Percentiles rank a stretch among this genome's conserved stretches.
Conservation (phyloP, 2,329 filamentous ascomycete genomes). For the Blastomyces emzantsi region DNA sequence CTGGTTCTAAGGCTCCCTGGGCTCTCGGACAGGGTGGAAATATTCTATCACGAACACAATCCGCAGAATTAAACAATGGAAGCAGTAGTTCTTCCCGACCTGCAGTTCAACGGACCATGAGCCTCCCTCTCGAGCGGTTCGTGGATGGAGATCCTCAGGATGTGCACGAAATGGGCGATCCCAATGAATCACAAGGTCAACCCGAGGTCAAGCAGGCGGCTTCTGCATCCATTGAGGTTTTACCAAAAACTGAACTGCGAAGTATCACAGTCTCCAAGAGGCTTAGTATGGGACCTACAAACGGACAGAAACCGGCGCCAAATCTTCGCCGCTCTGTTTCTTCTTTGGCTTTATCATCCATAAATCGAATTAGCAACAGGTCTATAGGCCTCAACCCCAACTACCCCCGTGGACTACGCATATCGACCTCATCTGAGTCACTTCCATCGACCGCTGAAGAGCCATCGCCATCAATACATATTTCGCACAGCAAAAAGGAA, state of each 20-base stretch:
- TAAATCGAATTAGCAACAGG: conserved; percentile 4
- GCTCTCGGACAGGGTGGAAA: conserved; percentile 21
- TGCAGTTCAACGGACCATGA: conserved; percentile 18
- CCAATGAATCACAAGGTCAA: conserved; percentile 13
- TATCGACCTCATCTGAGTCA: conserved; percentile 2
- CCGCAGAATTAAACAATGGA: conserved; percentile 15
- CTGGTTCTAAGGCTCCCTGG: conserved; percentile 20
- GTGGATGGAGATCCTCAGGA: conserved; percentile 30
- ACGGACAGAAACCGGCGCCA: conserved; percentile 3
- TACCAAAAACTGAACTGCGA: conserved; percentile 18
- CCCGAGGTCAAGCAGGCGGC: conserved; percentile 17
- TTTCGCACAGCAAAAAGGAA: conserved; percentile 10
- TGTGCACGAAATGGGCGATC: conserved; percentile 19
- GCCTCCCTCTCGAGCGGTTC: conserved; percentile 7
- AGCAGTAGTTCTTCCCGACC: conserved; percentile 19
- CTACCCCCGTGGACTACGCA: neutral
- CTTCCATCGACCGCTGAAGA: conserved; percentile 8
- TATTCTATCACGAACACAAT: conserved; percentile 11
- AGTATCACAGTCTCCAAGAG: conserved; percentile 8
- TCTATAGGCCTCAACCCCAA: neutral
- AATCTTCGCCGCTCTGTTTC: conserved; percentile 13
- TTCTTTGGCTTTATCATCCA: conserved; percentile 8
- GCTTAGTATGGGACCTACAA: conserved; percentile 2
- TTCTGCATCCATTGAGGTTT: conserved; percentile 22
- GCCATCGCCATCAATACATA: conserved; percentile 14